Percentiles rank a stretch among this genome's conserved stretches.
These are phyloP conservation scores for Fomitiporia mediterranea DNA, from an alignment of 1,284 basidiomycete species.

Conservation along the genomic window DNA sequence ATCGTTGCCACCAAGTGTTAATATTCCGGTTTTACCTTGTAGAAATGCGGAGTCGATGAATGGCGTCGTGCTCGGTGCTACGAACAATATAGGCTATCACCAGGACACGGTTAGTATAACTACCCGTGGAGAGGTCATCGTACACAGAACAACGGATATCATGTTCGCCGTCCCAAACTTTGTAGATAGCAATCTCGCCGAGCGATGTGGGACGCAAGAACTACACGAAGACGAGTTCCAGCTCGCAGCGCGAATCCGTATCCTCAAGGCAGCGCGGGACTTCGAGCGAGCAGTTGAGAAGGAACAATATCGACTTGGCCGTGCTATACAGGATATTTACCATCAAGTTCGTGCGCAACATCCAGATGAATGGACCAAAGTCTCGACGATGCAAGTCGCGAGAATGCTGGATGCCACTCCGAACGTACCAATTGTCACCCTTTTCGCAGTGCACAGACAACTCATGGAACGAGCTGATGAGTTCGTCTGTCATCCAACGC, in stretches of 20 bases:
- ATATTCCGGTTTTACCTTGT: not conserved
- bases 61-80: conserved; percentile 42
- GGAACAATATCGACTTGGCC: conserved; percentile 34
- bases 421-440: conserved; percentile 33
- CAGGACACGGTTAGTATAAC: conserved; percentile 40
- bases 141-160: conserved; percentile 46
- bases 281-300: conserved; percentile 43
- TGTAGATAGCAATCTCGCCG: conserved; percentile 40
- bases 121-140: conserved; percentile 46
- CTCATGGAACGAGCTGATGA: conserved; percentile 62
- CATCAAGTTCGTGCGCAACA: conserved; percentile 41
- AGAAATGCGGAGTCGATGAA: conserved; percentile 42
- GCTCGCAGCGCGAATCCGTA: conserved; percentile 51
- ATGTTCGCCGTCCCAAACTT: conserved; percentile 55
- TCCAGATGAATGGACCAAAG: conserved; percentile 45
- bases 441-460: conserved; percentile 70
- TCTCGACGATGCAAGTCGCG: conserved; percentile 49
- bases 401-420: conserved; percentile 34
- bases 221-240: conserved; percentile 32
- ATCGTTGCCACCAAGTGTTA: not conserved
- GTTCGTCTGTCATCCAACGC: conserved; percentile 57
- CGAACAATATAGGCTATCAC: conserved; percentile 31
- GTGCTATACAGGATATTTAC: conserved; percentile 38
- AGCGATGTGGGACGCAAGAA: conserved; percentile 42
- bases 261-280: conserved; percentile 49